These are phyloP conservation scores for Rosa rugosa DNA, from an alignment of 306 rosid genomes.

Conservation along the genomic window DNA sequence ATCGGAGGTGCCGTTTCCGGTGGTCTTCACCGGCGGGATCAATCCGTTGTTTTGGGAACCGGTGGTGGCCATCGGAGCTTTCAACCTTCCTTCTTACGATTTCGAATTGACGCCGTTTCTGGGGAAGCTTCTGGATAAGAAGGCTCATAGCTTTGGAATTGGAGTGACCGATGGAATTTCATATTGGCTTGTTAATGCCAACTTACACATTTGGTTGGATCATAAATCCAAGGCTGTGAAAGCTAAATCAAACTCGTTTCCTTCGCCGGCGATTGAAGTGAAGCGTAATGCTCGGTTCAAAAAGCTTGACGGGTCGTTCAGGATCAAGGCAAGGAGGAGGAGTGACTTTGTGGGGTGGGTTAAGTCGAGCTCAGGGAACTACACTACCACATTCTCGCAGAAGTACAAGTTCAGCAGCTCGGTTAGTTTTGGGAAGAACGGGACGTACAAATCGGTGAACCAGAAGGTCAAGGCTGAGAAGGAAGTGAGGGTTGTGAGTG, in stretches of 20 bases:
- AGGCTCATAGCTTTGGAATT: conserved; percentile 52
- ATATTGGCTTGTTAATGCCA: conserved; percentile 79
- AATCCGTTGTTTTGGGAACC: conserved; percentile 85
- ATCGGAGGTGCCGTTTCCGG: conserved; percentile 80
- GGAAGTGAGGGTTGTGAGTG: conserved; percentile 32
- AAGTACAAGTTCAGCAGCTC: conserved; percentile 37
- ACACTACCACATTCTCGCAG: conserved; percentile 45
- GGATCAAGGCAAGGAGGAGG: conserved; percentile 48
- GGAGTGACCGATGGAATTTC: conserved; percentile 67
- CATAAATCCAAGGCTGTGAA: conserved; percentile 34
- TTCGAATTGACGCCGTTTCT: conserved; percentile 72
- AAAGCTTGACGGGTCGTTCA: conserved; percentile 66
- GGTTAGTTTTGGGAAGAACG: conserved; percentile 40
- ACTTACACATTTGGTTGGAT: conserved; percentile 83
- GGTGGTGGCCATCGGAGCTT: conserved; percentile 78
- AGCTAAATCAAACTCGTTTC: conserved; percentile 14
- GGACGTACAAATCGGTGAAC: conserved; percentile 51
- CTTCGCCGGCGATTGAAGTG: conserved; percentile 35
- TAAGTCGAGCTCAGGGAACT: conserved; percentile 58
- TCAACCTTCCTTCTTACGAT: conserved; percentile 65
- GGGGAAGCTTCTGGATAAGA: conserved; percentile 57
- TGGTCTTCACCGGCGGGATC: conserved; percentile 74
- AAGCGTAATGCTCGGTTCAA: conserved; percentile 39
- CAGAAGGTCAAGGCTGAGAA: conserved; percentile 45
- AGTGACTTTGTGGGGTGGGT: conserved; percentile 58